A percentile compares a stretch with the other conserved stretches of the same genome.
Evolutionary conservation across 805 yeast species (phyloP).

Genomic region (Kodamaea hsintzibuensis): DNA sequence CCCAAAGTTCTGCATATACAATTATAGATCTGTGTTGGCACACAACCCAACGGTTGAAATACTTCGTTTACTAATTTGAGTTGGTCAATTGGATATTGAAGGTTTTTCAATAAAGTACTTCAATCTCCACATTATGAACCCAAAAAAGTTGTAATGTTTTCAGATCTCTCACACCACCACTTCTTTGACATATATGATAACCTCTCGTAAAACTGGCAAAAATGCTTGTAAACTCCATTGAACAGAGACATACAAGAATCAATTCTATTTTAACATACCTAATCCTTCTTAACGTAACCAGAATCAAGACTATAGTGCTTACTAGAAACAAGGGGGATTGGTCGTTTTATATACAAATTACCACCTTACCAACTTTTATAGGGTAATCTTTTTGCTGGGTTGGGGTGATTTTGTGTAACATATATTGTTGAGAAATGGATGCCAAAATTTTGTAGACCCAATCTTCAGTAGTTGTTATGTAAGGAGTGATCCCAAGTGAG

Average conservation of each 20-base stretch:
- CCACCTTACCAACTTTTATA: neutral
- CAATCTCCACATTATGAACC: neutral
- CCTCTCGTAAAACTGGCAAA: neutral
- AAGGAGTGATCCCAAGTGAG: neutral
- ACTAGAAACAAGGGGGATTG: neutral
- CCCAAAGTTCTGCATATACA: neutral
- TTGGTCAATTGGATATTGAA: neutral
- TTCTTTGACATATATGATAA: neutral
- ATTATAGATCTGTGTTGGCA: neutral
- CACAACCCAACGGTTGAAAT: neutral
- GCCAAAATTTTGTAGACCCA: neutral
- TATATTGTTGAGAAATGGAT: neutral
- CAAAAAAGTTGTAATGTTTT: neutral
- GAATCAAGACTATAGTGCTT: neutral
- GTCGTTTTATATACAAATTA: neutral
- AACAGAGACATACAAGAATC: neutral
- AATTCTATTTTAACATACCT: neutral
- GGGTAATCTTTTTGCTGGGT: neutral
- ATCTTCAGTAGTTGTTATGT: neutral
- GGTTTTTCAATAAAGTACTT: neutral
- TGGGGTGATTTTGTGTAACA: neutral
- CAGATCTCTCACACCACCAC: neutral
- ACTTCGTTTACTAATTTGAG: neutral
- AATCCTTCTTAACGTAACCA: neutral
- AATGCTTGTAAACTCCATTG: neutral